Percentiles rank a stretch among this genome's conserved stretches.
Evolutionary conservation across 208 protist species (phyloP).

Genomic region (Porcisia deanei): DNA sequence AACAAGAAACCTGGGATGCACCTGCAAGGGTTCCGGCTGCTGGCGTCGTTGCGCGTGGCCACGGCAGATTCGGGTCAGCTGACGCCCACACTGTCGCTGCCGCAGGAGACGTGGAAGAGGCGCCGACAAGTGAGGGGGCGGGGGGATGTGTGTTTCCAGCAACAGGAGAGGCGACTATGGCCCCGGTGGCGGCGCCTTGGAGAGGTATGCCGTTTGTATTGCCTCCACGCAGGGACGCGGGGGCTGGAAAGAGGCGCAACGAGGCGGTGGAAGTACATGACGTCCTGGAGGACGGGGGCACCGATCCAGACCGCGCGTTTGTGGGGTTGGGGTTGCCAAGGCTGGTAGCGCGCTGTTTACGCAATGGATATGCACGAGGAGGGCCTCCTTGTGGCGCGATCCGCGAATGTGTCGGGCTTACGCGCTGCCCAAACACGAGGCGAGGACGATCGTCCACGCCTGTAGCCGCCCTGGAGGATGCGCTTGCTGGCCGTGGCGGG

Average conservation of each 20-base stretch:
- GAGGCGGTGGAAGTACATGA: slow-evolving; percentile 6
- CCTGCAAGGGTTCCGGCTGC: not conserved
- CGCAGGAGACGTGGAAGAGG: not conserved
- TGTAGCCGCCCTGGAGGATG: not conserved
- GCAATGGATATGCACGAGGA: not conserved
- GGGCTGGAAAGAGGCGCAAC: slow-evolving; percentile 8
- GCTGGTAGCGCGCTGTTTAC: not conserved
- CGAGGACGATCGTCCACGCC: slow-evolving; percentile 9
- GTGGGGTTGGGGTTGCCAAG: not conserved
- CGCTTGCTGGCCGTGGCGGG: not conserved
- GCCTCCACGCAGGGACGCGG: slow-evolving; percentile 13
- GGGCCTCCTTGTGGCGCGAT: not conserved
- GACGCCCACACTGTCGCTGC: slow-evolving; percentile 29
- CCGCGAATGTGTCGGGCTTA: slow-evolving; percentile 20
- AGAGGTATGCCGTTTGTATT: slow-evolving; percentile 30
- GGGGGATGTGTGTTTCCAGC: not conserved
- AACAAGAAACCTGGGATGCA: slow-evolving; percentile 8
- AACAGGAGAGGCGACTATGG: slow-evolving; percentile 20
- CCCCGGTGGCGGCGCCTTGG: slow-evolving; percentile 32
- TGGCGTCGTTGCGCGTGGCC: slow-evolving; percentile 11
- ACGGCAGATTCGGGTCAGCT: slow-evolving; percentile 14
- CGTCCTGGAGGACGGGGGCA: not conserved
- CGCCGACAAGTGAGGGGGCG: not conserved
- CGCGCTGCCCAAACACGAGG: slow-evolving; percentile 37
- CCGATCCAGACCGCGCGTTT: not conserved